Percentiles rank a stretch among this genome's conserved stretches.
Conservation (phyloP, 1,284 basidiomycete species). For the Apiotrichum akiyoshidainum region DNA sequence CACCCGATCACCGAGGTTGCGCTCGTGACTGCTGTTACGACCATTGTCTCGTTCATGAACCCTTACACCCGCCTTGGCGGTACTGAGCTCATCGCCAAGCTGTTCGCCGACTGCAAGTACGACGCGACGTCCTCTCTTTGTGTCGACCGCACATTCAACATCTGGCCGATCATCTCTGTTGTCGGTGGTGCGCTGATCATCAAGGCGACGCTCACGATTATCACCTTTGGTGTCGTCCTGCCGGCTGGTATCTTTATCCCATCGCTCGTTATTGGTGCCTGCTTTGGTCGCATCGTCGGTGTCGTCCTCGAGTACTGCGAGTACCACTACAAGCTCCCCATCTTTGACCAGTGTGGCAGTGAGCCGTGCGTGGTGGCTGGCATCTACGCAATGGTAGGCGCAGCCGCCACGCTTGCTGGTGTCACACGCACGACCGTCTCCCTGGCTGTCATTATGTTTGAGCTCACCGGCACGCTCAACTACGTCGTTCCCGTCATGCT, state of each 20-base stretch:
- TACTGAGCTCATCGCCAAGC: constrained; percentile 78
- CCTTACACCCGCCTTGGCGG: constrained; percentile 90
- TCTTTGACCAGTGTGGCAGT: constrained; percentile 64
- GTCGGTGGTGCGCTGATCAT: constrained; percentile 73
- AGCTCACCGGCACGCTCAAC: constrained; percentile 88
- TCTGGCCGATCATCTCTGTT: constrained; percentile 64
- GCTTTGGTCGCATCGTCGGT: constrained; percentile 84
- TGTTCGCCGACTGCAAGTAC: constrained; percentile 79
- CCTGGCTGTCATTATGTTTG: constrained; percentile 94
- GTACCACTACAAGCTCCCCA: constrained; percentile 57
- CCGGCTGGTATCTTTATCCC: constrained; percentile 98
- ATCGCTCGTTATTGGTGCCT: constrained; percentile 93
- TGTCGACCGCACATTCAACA: constrained; percentile 63
- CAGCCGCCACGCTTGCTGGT: constrained; percentile 80
- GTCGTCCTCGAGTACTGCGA: constrained; percentile 77
- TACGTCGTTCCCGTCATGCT: constrained; percentile 96
- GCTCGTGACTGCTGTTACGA: constrained; percentile 73
- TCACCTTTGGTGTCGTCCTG: constrained; percentile 91
- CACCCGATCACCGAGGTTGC: constrained; percentile 84
- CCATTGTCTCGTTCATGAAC: constrained; percentile 77
- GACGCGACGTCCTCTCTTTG: constrained; percentile 68
- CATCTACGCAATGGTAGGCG: constrained; percentile 86
- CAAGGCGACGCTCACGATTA: constrained; percentile 76
- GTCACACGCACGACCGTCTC: constrained; percentile 72
- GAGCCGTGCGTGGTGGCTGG: constrained; percentile 62